phyloP scores from a whole-genome alignment of 257 asterid genomes.

The Fraxinus cuspidata region DNA sequence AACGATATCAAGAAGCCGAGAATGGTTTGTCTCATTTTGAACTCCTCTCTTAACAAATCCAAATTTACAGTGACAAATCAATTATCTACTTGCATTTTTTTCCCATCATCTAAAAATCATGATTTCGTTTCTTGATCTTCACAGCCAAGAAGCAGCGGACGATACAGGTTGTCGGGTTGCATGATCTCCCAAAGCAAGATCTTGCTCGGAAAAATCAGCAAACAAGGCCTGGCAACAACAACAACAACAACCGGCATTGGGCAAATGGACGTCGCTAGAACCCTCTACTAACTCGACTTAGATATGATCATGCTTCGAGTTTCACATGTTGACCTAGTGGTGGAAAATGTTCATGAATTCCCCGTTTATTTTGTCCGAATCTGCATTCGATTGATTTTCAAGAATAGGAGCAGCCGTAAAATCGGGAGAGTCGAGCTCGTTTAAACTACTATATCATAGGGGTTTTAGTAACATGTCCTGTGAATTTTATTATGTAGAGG shows the following conservation, averaged over 20 bases:
- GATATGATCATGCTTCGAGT: background rate
- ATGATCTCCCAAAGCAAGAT: constrained; percentile 49
- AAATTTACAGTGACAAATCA: background rate
- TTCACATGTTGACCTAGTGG: background rate
- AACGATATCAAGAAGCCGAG: constrained; percentile 66
- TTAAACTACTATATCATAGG: background rate
- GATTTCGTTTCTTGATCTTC: background rate
- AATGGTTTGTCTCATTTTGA: constrained; percentile 42
- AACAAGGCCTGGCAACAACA: constrained; percentile 32
- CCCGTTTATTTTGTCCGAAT: background rate
- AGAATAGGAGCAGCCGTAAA: background rate
- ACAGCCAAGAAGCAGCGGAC: constrained; percentile 55
- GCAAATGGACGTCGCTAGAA: constrained; percentile 40
- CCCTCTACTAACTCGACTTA: constrained; percentile 5
- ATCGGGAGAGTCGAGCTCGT: background rate
- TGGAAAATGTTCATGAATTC: background rate
- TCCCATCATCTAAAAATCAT: background rate
- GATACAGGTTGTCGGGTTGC: constrained; percentile 54
- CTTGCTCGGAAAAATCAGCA: constrained; percentile 35
- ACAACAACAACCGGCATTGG: constrained; percentile 35
- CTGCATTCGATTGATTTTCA: background rate
- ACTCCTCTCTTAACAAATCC: background rate
- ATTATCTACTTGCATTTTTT: background rate
- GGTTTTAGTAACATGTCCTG: background rate
- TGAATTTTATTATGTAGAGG: background rate